phyloP scores from a whole-genome alignment of 2,329 filamentous ascomycete genomes.

The Fusarium sp. region DNA sequence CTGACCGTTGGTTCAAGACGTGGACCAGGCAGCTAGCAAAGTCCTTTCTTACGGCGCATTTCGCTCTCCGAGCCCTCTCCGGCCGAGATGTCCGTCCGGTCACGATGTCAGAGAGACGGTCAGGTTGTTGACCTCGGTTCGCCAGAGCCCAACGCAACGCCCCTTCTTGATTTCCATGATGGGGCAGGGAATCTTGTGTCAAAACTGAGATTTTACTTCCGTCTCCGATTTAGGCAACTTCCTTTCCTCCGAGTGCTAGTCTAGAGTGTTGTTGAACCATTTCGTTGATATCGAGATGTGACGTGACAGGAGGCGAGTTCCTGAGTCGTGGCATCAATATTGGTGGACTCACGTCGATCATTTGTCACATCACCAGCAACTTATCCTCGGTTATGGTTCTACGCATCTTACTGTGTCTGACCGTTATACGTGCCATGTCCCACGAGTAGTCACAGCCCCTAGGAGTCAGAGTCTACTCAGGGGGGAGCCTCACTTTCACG shows the following conservation, averaged over 20 bases:
- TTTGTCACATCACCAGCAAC: background rate
- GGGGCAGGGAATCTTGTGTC: background rate
- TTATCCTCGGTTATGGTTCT: constrained; percentile 30
- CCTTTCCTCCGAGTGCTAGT: constrained; percentile 35
- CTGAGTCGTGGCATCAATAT: constrained; percentile 4
- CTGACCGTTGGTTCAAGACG: constrained; percentile 6
- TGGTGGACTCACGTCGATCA: constrained; percentile 9
- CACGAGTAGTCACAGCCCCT: background rate
- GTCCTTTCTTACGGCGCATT: background rate
- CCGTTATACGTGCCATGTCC: background rate
- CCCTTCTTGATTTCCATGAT: constrained; percentile 10
- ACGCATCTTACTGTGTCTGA: background rate
- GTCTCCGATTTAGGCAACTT: constrained; percentile 30
- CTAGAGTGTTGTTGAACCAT: constrained; percentile 8
- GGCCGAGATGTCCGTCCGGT: constrained; percentile 8
- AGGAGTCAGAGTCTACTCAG: background rate
- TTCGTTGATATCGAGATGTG: constrained; percentile 12
- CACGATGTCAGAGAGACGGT: constrained; percentile 6
- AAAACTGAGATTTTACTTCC: constrained; percentile 7
- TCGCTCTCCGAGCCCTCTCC: constrained; percentile 14
- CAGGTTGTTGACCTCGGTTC: constrained; percentile 36
- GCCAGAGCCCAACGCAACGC: background rate
- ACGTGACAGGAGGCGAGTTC: constrained; percentile 12
- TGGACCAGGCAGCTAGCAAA: constrained; percentile 8
- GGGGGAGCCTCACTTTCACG: background rate